Conservation (phyloP, 129 eudicot species). For the Deinandra increscens region DNA sequence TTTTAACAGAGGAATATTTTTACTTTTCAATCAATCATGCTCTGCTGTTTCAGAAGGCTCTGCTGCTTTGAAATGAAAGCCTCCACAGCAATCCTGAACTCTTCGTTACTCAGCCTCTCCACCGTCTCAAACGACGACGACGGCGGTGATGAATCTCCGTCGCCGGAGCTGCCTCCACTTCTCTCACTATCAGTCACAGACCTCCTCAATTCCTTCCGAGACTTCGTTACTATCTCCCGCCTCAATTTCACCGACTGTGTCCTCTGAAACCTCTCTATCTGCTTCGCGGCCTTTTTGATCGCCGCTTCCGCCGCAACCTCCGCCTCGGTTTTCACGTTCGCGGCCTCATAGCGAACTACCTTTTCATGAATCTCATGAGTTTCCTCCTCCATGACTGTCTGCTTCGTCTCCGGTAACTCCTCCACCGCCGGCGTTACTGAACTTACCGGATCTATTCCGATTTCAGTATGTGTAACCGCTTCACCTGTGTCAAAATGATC, state of each 20-base stretch:
- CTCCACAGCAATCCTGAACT: constrained; percentile 37
- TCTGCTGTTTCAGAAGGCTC: constrained; percentile 30
- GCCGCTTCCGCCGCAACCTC: constrained; percentile 44
- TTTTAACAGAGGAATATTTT: too few relatives aligned
- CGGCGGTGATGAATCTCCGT: constrained; percentile 1
- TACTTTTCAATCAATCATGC: constrained; percentile 24
- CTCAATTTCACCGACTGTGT: constrained; percentile 60
- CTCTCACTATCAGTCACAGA: constrained; percentile 52
- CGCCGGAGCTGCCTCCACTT: background rate
- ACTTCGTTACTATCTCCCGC: constrained; percentile 41
- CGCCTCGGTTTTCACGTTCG: constrained; percentile 16
- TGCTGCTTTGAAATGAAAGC: constrained; percentile 41
- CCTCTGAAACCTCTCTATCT: constrained; percentile 53
- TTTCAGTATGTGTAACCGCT: background rate
- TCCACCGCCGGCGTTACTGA: constrained; percentile 2
- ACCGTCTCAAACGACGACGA: constrained; percentile 30
- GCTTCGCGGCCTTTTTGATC: constrained; percentile 50
- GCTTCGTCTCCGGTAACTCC: constrained; percentile 7
- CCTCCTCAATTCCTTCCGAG: constrained; percentile 47
- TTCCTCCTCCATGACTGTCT: background rate
- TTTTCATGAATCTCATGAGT: constrained; percentile 32
- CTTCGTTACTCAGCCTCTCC: constrained; percentile 44
- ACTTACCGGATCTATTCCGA: too few relatives aligned
- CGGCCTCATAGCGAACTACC: constrained; percentile 27
- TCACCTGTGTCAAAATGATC: constrained; percentile 14